Conservation (phyloP, 164 flowering plant species). For the Vitis rupestris region DNA sequence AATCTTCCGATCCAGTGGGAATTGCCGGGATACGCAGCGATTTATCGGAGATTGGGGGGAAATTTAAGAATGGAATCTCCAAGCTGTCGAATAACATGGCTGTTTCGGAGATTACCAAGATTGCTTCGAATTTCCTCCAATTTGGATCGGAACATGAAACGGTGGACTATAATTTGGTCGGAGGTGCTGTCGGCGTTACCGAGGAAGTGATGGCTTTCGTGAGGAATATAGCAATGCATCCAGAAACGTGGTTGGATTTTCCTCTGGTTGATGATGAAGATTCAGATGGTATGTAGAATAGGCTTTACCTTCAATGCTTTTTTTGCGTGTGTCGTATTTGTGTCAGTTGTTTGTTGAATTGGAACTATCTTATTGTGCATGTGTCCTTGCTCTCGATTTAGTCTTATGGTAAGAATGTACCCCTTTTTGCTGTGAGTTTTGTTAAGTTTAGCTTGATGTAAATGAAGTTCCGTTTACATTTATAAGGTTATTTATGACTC, state of each 20-base stretch:
- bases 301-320: neutral
- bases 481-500: too few species aligned
- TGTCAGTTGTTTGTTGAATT: too few species aligned
- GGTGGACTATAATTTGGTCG: slow-evolving; percentile 13
- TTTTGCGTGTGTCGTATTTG: neutral
- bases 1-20: slow-evolving; percentile 20
- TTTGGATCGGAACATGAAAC: slow-evolving; percentile 42
- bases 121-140: slow-evolving; percentile 62
- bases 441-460: too few species aligned
- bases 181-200: slow-evolving; percentile 45
- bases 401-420: too few species aligned
- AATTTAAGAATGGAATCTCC: slow-evolving; percentile 53
- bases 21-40: slow-evolving; percentile 57
- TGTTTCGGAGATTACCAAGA: slow-evolving; percentile 64
- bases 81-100: slow-evolving; percentile 46
- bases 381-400: too few species aligned
- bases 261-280: slow-evolving; percentile 53
- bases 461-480: too few species aligned
- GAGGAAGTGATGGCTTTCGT: slow-evolving; percentile 59
- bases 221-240: slow-evolving; percentile 54
- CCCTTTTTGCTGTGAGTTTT: too few species aligned
- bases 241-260: slow-evolving; percentile 78
- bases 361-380: too few species aligned
- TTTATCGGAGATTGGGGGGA: slow-evolving; percentile 69
- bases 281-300: slow-evolving; percentile 21